Base-by-base conservation (phyloP, 2,329 filamentous ascomycete species). In the Furcasterigmium sp. region DNA sequence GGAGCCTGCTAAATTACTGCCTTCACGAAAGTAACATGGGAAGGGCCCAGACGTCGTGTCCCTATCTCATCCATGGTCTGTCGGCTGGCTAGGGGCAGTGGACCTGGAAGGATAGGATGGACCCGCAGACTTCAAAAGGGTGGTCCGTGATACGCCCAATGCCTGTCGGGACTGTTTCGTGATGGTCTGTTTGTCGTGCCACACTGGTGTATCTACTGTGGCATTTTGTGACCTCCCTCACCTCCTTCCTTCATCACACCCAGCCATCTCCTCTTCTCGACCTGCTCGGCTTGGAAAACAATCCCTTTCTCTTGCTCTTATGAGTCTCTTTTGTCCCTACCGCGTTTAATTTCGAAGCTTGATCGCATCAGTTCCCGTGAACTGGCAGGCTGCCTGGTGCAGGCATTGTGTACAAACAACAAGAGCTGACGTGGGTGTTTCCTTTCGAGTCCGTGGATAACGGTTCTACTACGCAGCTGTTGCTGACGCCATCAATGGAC, bases 381-480 rank as follows among this genome's bases (percentile, higher is more conserved):
- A 32, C 38, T 42, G 23, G 29, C 23, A 36, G 44, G 47, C 47
- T 42, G 47, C 47, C 47, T 28, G 45, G 47, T 49, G 47, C 47
- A 47, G 47, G 47, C 47, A 49, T 49, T 42, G 45, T 44, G 47
- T 32, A n/a, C n/a, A n/a, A n/a, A n/a, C n/a, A n/a, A n/a, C n/a
- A n/a, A n/a, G n/a, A n/a, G n/a, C n/a, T n/a, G n/a, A n/a, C n/a
- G n/a, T n/a, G n/a, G n/a, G n/a, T n/a, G n/a, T n/a, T n/a, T n/a
- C n/a, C n/a, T n/a, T n/a, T n/a, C n/a, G n/a, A n/a, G n/a, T n/a
- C n/a, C n/a, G n/a, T n/a, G n/a, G n/a, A n/a, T n/a, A n/a, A n/a
- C n/a, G n/a, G n/a, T n/a, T n/a, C n/a, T n/a, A n/a, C n/a, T n/a
- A n/a, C n/a, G n/a, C n/a, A n/a, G n/a, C n/a, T n/a, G n/a, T n/a